These are phyloP conservation scores for Bipolaris oryzae DNA, from an alignment of 2,329 filamentous ascomycete genomes.

Conservation along the genomic window DNA sequence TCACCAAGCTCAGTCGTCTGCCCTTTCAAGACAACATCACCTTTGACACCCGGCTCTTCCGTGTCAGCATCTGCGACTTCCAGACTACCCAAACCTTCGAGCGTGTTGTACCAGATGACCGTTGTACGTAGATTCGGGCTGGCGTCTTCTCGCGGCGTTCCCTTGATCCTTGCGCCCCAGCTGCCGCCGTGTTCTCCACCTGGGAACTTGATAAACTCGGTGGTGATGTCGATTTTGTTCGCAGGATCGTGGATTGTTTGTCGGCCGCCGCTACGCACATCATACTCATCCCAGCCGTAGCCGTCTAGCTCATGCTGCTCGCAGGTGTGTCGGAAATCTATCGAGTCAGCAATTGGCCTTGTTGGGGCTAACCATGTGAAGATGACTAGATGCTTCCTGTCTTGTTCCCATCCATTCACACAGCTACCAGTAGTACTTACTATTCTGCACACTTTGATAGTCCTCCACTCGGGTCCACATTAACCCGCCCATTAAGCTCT, in stretches of 20 bases:
- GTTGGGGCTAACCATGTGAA: background rate
- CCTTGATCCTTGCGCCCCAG: slow-evolving; percentile 90
- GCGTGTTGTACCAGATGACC: slow-evolving; percentile 78
- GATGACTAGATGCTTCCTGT: background rate
- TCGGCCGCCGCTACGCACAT: slow-evolving; percentile 82
- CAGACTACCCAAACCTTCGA: slow-evolving; percentile 77
- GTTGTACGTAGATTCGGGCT: slow-evolving; percentile 73
- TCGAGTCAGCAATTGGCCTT: slow-evolving; percentile 17
- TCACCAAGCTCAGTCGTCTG: slow-evolving; percentile 74
- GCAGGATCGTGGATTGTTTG: slow-evolving; percentile 90
- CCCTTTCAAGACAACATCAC: slow-evolving; percentile 72
- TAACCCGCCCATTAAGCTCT: slow-evolving; percentile 80
- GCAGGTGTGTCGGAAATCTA: slow-evolving; percentile 90
- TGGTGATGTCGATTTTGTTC: slow-evolving; percentile 89
- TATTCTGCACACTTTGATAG: slow-evolving; percentile 74
- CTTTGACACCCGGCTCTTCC: slow-evolving; percentile 58
- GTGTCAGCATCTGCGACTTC: slow-evolving; percentile 61
- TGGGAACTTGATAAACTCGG: slow-evolving; percentile 90
- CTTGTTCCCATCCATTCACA: background rate
- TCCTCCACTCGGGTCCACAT: slow-evolving; percentile 89
- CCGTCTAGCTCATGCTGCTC: slow-evolving; percentile 95
- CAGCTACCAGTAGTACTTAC: slow-evolving; percentile 58
- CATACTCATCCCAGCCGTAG: slow-evolving; percentile 98
- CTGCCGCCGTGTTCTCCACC: slow-evolving; percentile 84
- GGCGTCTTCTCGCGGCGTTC: slow-evolving; percentile 72